These are phyloP conservation scores for Venturia aucupariae DNA, from an alignment of 2,329 filamentous ascomycete genomes.

Conservation along the genomic window DNA sequence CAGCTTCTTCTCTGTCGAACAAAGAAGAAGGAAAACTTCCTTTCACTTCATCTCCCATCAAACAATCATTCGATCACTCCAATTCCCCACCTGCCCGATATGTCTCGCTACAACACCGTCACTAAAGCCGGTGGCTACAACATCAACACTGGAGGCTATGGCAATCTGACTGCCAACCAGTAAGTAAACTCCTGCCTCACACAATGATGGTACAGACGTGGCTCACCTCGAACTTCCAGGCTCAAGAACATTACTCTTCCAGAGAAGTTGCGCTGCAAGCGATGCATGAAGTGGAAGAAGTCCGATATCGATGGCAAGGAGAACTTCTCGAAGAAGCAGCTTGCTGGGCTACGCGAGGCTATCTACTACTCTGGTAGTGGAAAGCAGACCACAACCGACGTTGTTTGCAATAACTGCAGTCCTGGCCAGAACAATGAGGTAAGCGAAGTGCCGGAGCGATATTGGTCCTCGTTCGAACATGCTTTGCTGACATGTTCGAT, in stretches of 20 bases:
- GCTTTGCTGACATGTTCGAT: constrained; percentile 10
- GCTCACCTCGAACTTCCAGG: constrained; percentile 14
- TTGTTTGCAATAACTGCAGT: constrained; percentile 38
- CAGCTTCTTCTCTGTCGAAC: background rate
- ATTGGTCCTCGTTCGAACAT: background rate
- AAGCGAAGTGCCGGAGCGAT: background rate
- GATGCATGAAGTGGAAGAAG: constrained; percentile 34
- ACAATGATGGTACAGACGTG: background rate
- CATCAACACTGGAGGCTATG: background rate
- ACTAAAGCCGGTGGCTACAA: background rate
- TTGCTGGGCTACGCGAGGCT: constrained; percentile 26
- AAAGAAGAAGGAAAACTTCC: too few relatives aligned
- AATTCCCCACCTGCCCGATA: background rate
- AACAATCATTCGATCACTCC: background rate
- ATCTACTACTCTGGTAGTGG: constrained; percentile 17
- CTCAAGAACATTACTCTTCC: constrained; percentile 20
- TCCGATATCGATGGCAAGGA: constrained; percentile 16
- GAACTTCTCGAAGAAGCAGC: constrained; percentile 40
- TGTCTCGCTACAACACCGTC: background rate
- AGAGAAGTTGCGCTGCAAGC: constrained; percentile 33
- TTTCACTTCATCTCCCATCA: background rate
- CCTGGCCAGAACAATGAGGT: constrained; percentile 24
- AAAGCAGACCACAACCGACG: constrained; percentile 17
- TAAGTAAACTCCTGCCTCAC: background rate
- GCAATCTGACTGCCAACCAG: background rate